Evolutionary conservation across 1,284 basidiomycete genomes (phyloP).

Genomic region (Anthracocystis setariae): DNA sequence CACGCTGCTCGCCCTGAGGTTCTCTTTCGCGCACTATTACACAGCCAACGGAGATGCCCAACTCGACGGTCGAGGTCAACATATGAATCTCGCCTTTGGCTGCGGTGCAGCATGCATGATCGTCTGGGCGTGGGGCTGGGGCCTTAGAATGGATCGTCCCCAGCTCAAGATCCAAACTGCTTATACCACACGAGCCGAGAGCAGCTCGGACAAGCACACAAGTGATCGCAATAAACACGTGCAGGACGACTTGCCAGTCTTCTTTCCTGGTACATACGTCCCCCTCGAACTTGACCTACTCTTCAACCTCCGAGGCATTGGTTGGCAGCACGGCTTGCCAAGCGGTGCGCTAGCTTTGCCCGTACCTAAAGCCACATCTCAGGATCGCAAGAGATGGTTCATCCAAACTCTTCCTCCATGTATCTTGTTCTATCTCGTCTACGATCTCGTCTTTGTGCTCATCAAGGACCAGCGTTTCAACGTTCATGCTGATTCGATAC

Average conservation of each 20-base stretch:
- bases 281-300: constrained; percentile 43
- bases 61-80: constrained; percentile 26
- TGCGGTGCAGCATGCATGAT: constrained; percentile 13
- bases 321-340: constrained; percentile 47
- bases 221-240: background rate
- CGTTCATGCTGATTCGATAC: constrained; percentile 1
- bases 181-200: background rate
- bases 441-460: constrained; percentile 23
- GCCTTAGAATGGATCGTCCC: constrained; percentile 12
- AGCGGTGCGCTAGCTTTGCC: constrained; percentile 21
- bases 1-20: constrained; percentile 17
- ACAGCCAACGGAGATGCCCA: constrained; percentile 14
- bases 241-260: constrained; percentile 12
- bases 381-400: constrained; percentile 19
- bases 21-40: constrained; percentile 22
- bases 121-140: constrained; percentile 18
- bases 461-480: constrained; percentile 32
- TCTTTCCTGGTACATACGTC: constrained; percentile 31
- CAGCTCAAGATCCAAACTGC: constrained; percentile 11
- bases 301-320: constrained; percentile 34
- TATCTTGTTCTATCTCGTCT: constrained; percentile 9
- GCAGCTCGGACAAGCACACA: background rate
- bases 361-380: constrained; percentile 5
- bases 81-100: constrained; percentile 22
- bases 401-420: background rate